phyloP scores from a whole-genome alignment of 2,329 filamentous ascomycete genomes.

The Paramyrothecium roridum region DNA sequence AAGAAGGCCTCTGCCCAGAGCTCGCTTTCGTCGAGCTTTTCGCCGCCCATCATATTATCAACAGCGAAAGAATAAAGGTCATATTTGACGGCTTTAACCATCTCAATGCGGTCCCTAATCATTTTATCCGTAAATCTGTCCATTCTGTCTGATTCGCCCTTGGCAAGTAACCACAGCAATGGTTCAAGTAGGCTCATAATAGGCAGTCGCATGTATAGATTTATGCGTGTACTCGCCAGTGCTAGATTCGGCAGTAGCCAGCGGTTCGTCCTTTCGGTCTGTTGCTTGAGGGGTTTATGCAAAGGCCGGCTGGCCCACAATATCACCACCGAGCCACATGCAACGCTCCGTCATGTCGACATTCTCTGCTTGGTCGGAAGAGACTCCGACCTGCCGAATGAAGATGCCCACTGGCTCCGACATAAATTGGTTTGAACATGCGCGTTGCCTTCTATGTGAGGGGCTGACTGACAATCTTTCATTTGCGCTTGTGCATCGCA shows the following conservation, averaged over 20 bases:
- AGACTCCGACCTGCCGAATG: not conserved
- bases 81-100: not conserved
- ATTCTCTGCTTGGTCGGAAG: not conserved
- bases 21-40: not conserved
- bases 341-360: slow-evolving; percentile 1
- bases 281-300: slow-evolving; percentile 2
- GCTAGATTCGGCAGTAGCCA: not conserved
- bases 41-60: not conserved
- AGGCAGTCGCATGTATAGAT: not conserved
- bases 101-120: not conserved
- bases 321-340: slow-evolving; percentile 2
- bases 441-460: slow-evolving; percentile 7
- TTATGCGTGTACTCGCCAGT: not conserved
- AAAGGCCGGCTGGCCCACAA: slow-evolving; percentile 4
- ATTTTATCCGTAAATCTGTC: not conserved
- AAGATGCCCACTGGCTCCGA: slow-evolving; percentile 6
- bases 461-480: slow-evolving; percentile 4
- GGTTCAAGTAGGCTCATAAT: not conserved
- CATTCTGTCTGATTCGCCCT: not conserved
- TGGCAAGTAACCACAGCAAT: not conserved
- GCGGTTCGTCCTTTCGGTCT: not conserved
- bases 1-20: not conserved
- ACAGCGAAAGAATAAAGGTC: not conserved
- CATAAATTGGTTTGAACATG: slow-evolving; percentile 8
- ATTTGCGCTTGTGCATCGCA: slow-evolving; percentile 1